phyloP scores from a whole-genome alignment of 768 basidiomycete genomes.

The Mycena floridula region DNA sequence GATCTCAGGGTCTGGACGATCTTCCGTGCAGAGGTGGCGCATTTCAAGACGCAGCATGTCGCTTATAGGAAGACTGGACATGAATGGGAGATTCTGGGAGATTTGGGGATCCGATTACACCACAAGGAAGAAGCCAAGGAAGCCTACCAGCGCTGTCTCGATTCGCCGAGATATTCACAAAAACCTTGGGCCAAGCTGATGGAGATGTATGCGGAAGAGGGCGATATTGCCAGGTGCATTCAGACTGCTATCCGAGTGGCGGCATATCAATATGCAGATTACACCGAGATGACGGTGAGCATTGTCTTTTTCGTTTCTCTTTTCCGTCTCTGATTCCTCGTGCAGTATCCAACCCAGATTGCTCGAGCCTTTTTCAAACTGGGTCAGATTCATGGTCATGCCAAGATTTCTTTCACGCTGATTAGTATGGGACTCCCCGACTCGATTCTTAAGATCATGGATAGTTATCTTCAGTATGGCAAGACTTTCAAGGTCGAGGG shows the following conservation, averaged over 20 bases:
- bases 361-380: constrained; percentile 91
- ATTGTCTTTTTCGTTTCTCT: constrained; percentile 3
- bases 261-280: constrained; percentile 88
- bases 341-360: constrained; percentile 84
- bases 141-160: constrained; percentile 92
- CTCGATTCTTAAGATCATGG: constrained; percentile 87
- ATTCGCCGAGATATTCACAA: constrained; percentile 75
- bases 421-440: constrained; percentile 93
- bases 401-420: constrained; percentile 89
- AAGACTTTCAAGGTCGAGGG: constrained; percentile 85
- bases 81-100: constrained; percentile 98
- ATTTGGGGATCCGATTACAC: constrained; percentile 86
- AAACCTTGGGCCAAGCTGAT: constrained; percentile 93
- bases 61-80: constrained; percentile 95
- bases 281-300: constrained; percentile 82
- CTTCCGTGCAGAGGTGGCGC: constrained; percentile 96
- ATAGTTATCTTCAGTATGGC: constrained; percentile 85
- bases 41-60: constrained; percentile 98
- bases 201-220: constrained; percentile 96
- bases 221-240: constrained; percentile 84
- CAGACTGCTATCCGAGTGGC: constrained; percentile 92
- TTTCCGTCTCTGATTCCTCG: constrained; percentile 3
- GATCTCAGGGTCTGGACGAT: constrained; percentile 98
- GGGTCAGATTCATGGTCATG: constrained; percentile 87
- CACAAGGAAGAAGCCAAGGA: constrained; percentile 99